These are phyloP conservation scores for Yamadazyma spencermartinsiae DNA, from an alignment of 1,139 yeast genomes.

Conservation along the genomic window DNA sequence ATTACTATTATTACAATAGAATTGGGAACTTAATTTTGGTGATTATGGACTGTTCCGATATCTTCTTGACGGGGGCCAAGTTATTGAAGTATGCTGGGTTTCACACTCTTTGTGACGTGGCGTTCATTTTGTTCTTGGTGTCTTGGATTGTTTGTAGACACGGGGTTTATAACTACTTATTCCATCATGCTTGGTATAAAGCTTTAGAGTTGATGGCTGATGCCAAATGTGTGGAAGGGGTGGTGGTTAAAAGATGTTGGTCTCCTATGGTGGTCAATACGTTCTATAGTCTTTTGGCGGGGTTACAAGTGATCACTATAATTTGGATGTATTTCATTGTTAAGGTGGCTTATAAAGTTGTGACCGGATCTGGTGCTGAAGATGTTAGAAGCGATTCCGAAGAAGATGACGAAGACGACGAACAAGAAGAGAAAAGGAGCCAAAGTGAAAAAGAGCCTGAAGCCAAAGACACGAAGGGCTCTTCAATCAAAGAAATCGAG, in stretches of 20 bases:
- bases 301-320: constrained; percentile 64
- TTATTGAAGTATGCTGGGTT: constrained; percentile 72
- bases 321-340: constrained; percentile 77
- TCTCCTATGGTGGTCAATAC: constrained; percentile 48
- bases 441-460: constrained; percentile 5
- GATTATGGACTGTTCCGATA: constrained; percentile 84
- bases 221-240: constrained; percentile 35
- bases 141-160: constrained; percentile 77
- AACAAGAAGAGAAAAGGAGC: constrained; percentile 4
- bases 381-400: constrained; percentile 81
- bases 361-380: constrained; percentile 75
- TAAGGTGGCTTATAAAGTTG: constrained; percentile 67
- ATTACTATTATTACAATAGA: constrained; percentile 68
- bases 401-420: constrained; percentile 16
- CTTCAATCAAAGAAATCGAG: background rate
- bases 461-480: constrained; percentile 8
- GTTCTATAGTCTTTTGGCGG: constrained; percentile 59
- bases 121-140: constrained; percentile 66
- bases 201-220: constrained; percentile 38
- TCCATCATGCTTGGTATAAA: constrained; percentile 50
- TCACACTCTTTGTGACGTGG: constrained; percentile 58
- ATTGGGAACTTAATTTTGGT: constrained; percentile 78
- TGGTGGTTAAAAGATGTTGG: constrained; percentile 52
- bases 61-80: constrained; percentile 70
- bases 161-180: constrained; percentile 67